phyloP scores from a whole-genome alignment of 257 asterid species.

The Solanum pimpinellifolium region DNA sequence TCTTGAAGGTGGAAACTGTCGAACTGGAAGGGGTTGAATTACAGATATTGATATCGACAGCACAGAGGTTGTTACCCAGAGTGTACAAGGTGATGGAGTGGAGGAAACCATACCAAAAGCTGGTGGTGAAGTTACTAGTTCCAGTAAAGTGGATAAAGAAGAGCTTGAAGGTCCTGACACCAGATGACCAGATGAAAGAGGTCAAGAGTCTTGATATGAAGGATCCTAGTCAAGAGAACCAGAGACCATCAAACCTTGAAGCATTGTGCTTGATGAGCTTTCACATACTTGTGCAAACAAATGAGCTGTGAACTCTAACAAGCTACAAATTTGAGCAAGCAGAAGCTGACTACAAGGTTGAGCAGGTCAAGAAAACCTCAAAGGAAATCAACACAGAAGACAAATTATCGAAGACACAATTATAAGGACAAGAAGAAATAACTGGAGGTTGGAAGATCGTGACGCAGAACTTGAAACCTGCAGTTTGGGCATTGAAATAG shows the following conservation, averaged over 20 bases:
- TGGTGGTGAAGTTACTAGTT: slow-evolving; percentile 5
- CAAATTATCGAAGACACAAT: background rate
- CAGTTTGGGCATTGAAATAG: background rate
- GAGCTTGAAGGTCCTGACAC: background rate
- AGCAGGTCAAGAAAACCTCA: background rate
- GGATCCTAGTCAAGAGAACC: background rate
- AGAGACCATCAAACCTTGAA: slow-evolving; percentile 4
- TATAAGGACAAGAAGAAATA: background rate
- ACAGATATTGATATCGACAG: background rate
- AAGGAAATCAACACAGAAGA: background rate
- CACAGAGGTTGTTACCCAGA: slow-evolving; percentile 1
- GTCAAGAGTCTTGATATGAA: background rate
- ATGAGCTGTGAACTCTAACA: background rate
- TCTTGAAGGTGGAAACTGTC: background rate
- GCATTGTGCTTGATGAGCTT: background rate
- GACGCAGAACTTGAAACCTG: background rate
- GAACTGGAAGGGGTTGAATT: background rate
- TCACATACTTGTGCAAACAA: slow-evolving; percentile 8
- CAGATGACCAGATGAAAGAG: background rate
- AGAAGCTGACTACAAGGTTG: background rate
- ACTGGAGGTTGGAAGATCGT: background rate
- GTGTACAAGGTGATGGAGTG: background rate
- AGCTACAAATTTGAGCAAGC: background rate
- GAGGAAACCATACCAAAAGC: slow-evolving; percentile 4
- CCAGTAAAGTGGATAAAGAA: slow-evolving; percentile 1